A percentile compares a stretch with the other conserved stretches of the same genome.
These are phyloP conservation scores for Cruciata laevipes DNA, from an alignment of 257 asterid genomes.

Conservation along the genomic window DNA sequence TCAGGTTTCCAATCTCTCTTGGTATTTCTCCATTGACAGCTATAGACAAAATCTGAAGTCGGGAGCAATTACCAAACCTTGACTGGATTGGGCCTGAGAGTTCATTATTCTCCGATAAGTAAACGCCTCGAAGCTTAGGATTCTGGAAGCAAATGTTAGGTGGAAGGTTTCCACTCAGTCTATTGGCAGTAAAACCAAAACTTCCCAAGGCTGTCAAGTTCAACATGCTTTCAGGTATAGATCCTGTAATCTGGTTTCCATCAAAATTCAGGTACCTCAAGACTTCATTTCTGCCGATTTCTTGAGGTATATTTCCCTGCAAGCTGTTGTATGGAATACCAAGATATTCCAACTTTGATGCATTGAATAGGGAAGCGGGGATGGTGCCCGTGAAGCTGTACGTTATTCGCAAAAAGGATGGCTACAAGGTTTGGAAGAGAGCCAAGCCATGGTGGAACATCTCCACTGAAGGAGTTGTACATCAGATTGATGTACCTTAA, in stretches of 20 bases:
- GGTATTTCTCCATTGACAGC: conserved; percentile 3
- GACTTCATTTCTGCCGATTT: neutral
- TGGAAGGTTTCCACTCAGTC: conserved; percentile 19
- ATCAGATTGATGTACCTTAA: conserved; percentile 10
- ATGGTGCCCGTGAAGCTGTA: conserved; percentile 16
- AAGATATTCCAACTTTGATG: neutral
- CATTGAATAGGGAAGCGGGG: conserved; percentile 18
- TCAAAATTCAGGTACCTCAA: neutral
- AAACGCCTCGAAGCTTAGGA: conserved; percentile 12
- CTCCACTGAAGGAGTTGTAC: conserved; percentile 20
- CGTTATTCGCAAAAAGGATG: neutral
- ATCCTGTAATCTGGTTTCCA: conserved; percentile 17
- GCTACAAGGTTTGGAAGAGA: conserved; percentile 10
- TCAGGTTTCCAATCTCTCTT: conserved; percentile 3
- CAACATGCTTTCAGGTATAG: conserved; percentile 12
- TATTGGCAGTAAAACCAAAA: neutral
- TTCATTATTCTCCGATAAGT: neutral
- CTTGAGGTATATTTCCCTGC: conserved; percentile 14
- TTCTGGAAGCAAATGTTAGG: conserved; percentile 11
- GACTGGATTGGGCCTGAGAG: conserved; percentile 19
- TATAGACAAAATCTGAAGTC: conserved; percentile 2
- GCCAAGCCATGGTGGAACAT: conserved; percentile 16
- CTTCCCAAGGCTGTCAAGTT: conserved; percentile 16
- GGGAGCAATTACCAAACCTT: conserved; percentile 12
- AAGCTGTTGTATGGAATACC: neutral